A percentile compares a stretch with the other conserved stretches of the same genome.
Conservation (phyloP, 345 rosid species). For the Citrus unshiu region DNA sequence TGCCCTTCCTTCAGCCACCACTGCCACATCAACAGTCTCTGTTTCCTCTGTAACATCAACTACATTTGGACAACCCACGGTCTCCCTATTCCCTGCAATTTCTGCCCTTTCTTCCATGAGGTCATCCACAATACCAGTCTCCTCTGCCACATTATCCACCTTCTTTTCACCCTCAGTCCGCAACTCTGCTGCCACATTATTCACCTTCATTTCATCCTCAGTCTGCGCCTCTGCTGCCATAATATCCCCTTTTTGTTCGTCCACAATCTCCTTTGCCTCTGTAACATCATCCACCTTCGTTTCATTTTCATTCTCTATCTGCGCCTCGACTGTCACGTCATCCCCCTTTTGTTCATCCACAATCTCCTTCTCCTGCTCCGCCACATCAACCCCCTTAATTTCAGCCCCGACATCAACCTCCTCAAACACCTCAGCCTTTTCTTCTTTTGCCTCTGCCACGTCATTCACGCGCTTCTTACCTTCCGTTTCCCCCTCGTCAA, state of each 20-base stretch:
- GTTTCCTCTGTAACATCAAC: slow-evolving; percentile 16
- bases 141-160: slow-evolving; percentile 10
- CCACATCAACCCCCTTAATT: slow-evolving; percentile 9
- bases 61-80: not conserved
- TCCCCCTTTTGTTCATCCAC: not conserved
- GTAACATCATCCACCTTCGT: slow-evolving; percentile 1
- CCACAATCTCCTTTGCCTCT: slow-evolving; percentile 10
- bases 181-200: slow-evolving; percentile 16
- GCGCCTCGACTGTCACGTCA: slow-evolving; percentile 14
- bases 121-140: slow-evolving; percentile 14
- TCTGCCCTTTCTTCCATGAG: not conserved
- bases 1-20: slow-evolving; percentile 3
- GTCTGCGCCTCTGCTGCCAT: slow-evolving; percentile 14
- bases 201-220: slow-evolving; percentile 5
- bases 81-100: not conserved
- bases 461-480: not conserved
- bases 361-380: slow-evolving; percentile 9
- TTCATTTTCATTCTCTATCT: slow-evolving; percentile 8
- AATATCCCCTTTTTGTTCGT: slow-evolving; percentile 21
- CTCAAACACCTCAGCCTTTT: not conserved
- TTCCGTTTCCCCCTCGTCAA: slow-evolving; percentile 16
- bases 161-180: not conserved
- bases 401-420: not conserved
- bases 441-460: slow-evolving; percentile 8
- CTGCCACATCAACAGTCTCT: slow-evolving; percentile 4